Evolutionary conservation across 208 protist species (phyloP).

Genomic region (Crithidia sp.): DNA sequence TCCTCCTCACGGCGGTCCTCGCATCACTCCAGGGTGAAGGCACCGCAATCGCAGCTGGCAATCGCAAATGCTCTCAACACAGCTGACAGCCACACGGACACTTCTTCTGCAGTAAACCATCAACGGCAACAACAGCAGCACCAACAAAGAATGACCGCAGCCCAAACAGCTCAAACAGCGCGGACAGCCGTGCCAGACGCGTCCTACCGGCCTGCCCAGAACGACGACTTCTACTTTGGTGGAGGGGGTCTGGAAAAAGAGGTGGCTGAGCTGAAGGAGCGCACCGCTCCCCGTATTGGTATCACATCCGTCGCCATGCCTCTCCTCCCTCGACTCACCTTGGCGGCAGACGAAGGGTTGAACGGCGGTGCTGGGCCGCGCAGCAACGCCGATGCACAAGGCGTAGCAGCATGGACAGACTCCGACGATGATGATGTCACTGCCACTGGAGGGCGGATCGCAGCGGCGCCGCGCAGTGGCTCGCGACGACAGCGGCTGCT

Average conservation of each 20-base stretch:
- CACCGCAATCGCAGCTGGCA: not conserved
- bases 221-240: slow-evolving; percentile 30
- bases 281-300: slow-evolving; percentile 11
- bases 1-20: not conserved
- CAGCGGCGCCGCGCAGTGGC: not conserved
- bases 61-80: not conserved
- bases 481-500: not conserved
- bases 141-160: not conserved
- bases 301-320: slow-evolving; percentile 25
- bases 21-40: too few species aligned
- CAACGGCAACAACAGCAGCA: not conserved
- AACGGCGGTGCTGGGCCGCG: not conserved
- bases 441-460: not conserved
- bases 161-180: not conserved
- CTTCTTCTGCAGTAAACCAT: too few species aligned
- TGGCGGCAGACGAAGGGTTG: not conserved
- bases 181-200: slow-evolving; percentile 6
- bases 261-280: slow-evolving; percentile 6
- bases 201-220: slow-evolving; percentile 20
- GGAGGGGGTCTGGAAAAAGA: slow-evolving; percentile 9
- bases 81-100: not conserved
- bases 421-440: not conserved
- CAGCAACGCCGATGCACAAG: slow-evolving; percentile 4
- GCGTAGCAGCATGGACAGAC: slow-evolving; percentile 9
- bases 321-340: slow-evolving; percentile 22